phyloP scores from a whole-genome alignment of 139 green algal genomes.

The Chlamydomonas incerta region DNA sequence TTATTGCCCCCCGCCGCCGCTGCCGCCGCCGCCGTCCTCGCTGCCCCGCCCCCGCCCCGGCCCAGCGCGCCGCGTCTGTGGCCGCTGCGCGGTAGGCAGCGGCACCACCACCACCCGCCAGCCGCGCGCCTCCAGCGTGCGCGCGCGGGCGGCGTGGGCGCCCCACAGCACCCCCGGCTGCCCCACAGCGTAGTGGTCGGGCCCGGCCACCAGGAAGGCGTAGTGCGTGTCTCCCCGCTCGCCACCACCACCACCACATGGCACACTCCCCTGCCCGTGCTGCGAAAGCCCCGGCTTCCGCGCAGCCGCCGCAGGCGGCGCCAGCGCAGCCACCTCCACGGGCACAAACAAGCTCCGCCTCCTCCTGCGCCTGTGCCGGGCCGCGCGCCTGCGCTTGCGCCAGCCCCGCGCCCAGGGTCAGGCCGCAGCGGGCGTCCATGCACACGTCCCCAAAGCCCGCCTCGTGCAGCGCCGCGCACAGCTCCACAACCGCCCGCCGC shows the following conservation, averaged over 20 bases:
- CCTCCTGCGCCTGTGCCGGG: background rate
- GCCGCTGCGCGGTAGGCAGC: background rate
- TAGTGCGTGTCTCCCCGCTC: background rate
- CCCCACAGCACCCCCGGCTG: background rate
- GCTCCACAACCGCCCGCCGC: conserved; percentile 50
- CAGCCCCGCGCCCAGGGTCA: too few relatives aligned
- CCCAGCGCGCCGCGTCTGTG: background rate
- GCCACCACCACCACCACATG: background rate
- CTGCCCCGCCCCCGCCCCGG: background rate
- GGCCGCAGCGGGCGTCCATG: conserved; percentile 51
- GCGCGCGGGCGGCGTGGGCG: background rate
- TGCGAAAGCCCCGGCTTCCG: too few relatives aligned
- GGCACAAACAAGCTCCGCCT: conserved; percentile 67
- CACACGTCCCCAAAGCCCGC: conserved; percentile 50
- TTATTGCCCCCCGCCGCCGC: too few relatives aligned
- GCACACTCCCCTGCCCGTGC: too few relatives aligned
- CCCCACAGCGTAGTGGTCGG: background rate
- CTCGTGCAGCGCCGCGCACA: conserved; percentile 23
- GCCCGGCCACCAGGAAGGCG: background rate
- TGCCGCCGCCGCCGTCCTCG: background rate
- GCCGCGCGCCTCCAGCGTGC: background rate
- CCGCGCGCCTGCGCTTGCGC: too few relatives aligned
- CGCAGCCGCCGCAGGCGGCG: background rate
- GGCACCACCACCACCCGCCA: conserved; percentile 33
- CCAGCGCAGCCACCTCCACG: conserved; percentile 16